These are phyloP conservation scores for Xylogone sp. DNA, from an alignment of 2,329 filamentous ascomycete species.

Conservation along the genomic window DNA sequence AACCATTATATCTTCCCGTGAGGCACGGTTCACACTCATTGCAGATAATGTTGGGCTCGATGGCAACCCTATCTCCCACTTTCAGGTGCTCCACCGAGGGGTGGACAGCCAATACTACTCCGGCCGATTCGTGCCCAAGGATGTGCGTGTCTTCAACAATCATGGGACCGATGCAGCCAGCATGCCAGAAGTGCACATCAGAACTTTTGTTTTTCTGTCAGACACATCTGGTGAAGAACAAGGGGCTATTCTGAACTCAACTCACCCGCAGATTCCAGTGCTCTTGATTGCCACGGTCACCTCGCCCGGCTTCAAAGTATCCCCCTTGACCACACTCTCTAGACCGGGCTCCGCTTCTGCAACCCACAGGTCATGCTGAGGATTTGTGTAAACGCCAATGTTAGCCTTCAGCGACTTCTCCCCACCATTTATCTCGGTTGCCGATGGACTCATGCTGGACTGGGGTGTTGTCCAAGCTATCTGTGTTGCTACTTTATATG, in stretches of 20 bases:
- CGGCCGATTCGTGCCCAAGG: slow-evolving; percentile 90
- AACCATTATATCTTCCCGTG: slow-evolving; percentile 93
- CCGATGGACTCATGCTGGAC: slow-evolving; percentile 4
- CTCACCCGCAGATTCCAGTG: slow-evolving; percentile 91
- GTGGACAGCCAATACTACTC: slow-evolving; percentile 76
- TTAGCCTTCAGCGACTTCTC: slow-evolving; percentile 68
- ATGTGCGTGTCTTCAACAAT: slow-evolving; percentile 86
- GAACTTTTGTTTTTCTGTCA: slow-evolving; percentile 50
- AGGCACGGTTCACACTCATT: slow-evolving; percentile 85
- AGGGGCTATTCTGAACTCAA: slow-evolving; percentile 8
- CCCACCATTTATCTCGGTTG: slow-evolving; percentile 12
- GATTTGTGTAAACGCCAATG: slow-evolving; percentile 95
- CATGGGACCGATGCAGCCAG: slow-evolving; percentile 94
- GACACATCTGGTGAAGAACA: slow-evolving; percentile 1
- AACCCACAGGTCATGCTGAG: slow-evolving; percentile 87
- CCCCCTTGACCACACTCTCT: slow-evolving; percentile 67
- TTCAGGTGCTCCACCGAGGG: slow-evolving; percentile 74
- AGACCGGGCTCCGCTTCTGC: slow-evolving; percentile 71
- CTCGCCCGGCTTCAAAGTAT: slow-evolving; percentile 72
- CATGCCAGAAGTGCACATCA: slow-evolving; percentile 97
- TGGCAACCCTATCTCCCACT: slow-evolving; percentile 84
- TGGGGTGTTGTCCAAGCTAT: background rate
- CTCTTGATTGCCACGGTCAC: slow-evolving; percentile 87
- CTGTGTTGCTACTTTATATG: background rate
- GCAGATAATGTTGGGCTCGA: slow-evolving; percentile 95